Percentiles rank a stretch among this genome's conserved stretches.
These are phyloP conservation scores for Backusella circina DNA, from an alignment of 192 early-diverging fungal genomes.

Conservation along the genomic window DNA sequence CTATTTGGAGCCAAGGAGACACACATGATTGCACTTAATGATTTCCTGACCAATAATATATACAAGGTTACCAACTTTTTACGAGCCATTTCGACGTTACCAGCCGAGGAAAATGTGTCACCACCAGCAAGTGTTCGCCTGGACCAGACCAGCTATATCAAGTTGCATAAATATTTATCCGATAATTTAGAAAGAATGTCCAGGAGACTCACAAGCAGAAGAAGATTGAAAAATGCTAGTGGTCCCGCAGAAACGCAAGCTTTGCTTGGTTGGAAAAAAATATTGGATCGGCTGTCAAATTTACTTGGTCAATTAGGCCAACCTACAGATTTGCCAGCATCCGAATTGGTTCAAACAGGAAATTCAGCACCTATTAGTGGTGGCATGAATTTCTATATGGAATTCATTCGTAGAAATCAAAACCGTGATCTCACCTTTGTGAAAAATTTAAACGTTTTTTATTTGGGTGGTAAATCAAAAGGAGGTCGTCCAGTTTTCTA, in stretches of 20 bases:
- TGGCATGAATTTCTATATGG: constrained; percentile 41
- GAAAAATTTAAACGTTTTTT: constrained; percentile 66
- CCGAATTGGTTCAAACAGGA: constrained; percentile 28
- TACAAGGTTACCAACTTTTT: constrained; percentile 78
- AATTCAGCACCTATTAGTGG: constrained; percentile 38
- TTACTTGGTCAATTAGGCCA: constrained; percentile 81
- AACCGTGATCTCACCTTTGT: constrained; percentile 61
- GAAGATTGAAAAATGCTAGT: constrained; percentile 34
- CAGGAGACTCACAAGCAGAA: constrained; percentile 55
- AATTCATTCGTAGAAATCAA: constrained; percentile 68
- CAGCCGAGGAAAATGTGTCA: not conserved
- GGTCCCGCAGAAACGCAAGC: not conserved
- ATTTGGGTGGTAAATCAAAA: constrained; percentile 72
- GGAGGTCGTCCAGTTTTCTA: constrained; percentile 75
- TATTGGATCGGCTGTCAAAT: constrained; percentile 75
- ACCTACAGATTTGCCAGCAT: constrained; percentile 55
- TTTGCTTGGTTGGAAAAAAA: constrained; percentile 51
- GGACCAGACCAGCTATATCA: constrained; percentile 25
- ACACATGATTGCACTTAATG: constrained; percentile 90
- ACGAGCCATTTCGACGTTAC: constrained; percentile 61
- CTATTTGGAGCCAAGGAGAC: constrained; percentile 93
- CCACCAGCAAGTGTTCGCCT: not conserved
- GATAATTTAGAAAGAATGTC: constrained; percentile 69
- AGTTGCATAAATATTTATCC: constrained; percentile 59
- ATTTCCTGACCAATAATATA: constrained; percentile 80